A percentile compares a stretch with the other conserved stretches of the same genome.
phyloP scores from a whole-genome alignment of 1,139 yeast species.

The Yamadazyma songkhlaensis region DNA sequence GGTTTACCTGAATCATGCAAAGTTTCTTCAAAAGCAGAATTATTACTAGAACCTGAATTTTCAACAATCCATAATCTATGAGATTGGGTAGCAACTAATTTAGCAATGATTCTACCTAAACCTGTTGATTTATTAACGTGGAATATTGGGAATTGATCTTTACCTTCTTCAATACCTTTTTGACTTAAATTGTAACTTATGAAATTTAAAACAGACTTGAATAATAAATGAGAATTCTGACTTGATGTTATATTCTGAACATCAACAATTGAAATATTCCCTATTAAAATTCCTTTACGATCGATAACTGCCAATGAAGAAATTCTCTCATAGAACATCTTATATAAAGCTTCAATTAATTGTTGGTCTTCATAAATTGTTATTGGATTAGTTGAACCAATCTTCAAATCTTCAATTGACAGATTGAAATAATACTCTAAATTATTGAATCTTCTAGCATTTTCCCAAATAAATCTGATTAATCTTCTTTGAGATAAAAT shows the following conservation, averaged over 20 bases:
- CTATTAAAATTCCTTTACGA: conserved; percentile 67
- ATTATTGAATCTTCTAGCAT: conserved; percentile 79
- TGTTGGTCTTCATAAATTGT: conserved; percentile 83
- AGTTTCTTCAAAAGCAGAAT: conserved; percentile 21
- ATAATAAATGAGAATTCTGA: conserved; percentile 76
- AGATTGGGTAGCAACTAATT: conserved; percentile 89
- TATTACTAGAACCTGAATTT: conserved; percentile 23
- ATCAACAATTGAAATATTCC: conserved; percentile 92
- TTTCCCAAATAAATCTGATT: conserved; percentile 83
- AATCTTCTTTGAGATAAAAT: conserved; percentile 86
- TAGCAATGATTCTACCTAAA: conserved; percentile 86
- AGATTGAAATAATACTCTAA: conserved; percentile 72
- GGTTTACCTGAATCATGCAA: conserved; percentile 40
- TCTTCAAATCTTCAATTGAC: conserved; percentile 61
- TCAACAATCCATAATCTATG: conserved; percentile 94
- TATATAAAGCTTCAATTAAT: conserved; percentile 78
- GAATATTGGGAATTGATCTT: conserved; percentile 95
- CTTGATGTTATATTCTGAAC: conserved; percentile 84
- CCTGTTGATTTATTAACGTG: conserved; percentile 81
- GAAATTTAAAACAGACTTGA: conserved; percentile 82
- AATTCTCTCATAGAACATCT: conserved; percentile 81
- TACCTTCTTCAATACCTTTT: conserved; percentile 90
- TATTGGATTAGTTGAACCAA: conserved; percentile 70
- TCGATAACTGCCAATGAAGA: conserved; percentile 96
- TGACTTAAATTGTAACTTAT: conserved; percentile 81